Evolutionary conservation across 306 rosid genomes (phyloP).

Genomic region (Prunus campanulata): DNA sequence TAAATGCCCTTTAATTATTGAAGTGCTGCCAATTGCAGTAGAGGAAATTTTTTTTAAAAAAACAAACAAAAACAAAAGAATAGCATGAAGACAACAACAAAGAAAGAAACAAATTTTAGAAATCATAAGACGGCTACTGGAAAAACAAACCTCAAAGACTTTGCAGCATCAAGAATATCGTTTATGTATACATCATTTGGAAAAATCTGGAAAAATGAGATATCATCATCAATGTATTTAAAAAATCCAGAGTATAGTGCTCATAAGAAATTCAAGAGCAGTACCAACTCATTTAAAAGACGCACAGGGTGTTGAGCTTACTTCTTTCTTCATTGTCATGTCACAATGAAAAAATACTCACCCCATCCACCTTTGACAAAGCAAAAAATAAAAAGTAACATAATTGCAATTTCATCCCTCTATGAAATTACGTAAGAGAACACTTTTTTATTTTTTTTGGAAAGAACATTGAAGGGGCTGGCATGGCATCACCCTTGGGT

Average conservation of each 20-base stretch:
- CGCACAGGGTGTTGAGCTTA: neutral
- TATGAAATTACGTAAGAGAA: too few species aligned
- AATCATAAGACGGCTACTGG: neutral
- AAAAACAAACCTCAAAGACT: conserved; percentile 56
- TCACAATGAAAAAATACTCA: too few species aligned
- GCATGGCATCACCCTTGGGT: neutral
- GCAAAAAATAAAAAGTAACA: neutral
- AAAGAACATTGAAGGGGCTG: neutral
- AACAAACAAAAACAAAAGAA: neutral
- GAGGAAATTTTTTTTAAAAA: neutral
- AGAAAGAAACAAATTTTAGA: neutral
- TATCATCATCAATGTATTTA: conserved; percentile 22
- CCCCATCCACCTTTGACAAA: neutral
- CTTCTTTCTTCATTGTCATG: neutral
- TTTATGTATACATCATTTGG: conserved; percentile 66
- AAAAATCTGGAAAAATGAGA: conserved; percentile 57
- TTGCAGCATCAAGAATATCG: conserved; percentile 65
- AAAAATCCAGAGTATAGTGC: conserved; percentile 5
- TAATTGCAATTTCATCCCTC: neutral
- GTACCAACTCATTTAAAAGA: neutral
- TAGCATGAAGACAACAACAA: neutral
- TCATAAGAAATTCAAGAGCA: neutral
- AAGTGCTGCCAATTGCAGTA: neutral
- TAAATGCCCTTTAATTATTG: neutral
- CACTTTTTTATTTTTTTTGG: neutral